phyloP scores from a whole-genome alignment of 306 rosid species.

The Cajanus cajan region DNA sequence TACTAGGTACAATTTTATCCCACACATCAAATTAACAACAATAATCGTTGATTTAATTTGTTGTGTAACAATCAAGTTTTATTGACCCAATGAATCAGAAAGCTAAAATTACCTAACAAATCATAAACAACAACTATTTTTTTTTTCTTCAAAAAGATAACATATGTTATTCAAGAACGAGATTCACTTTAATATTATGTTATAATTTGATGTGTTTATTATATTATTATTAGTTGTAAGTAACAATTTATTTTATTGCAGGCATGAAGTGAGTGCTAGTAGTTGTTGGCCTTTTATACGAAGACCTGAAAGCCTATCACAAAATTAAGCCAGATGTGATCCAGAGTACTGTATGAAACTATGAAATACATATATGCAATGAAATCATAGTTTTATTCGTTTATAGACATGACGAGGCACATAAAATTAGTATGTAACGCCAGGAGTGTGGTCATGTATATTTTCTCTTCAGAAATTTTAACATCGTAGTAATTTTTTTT shows the following conservation, averaged over 20 bases:
- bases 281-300: constrained; percentile 50
- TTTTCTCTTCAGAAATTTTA: not conserved
- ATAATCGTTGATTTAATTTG: not conserved
- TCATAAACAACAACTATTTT: not conserved
- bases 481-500: not conserved
- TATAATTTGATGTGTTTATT: not conserved
- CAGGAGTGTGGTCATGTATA: not conserved
- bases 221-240: not conserved
- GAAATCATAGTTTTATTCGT: not conserved
- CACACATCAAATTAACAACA: not conserved
- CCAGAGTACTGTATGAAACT: not conserved
- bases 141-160: not conserved
- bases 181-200: not conserved
- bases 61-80: not conserved
- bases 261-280: constrained; percentile 38
- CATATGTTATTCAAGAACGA: not conserved
- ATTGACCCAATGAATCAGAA: not conserved
- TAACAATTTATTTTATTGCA: constrained; percentile 28
- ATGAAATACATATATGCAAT: constrained; percentile 1
- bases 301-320: constrained; percentile 8
- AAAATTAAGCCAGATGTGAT: constrained; percentile 15
- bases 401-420: not conserved
- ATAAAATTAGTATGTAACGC: not conserved
- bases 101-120: not conserved
- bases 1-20: not conserved